Conservation (phyloP, 306 rosid genomes). For the Glycyrrhiza uralensis region DNA sequence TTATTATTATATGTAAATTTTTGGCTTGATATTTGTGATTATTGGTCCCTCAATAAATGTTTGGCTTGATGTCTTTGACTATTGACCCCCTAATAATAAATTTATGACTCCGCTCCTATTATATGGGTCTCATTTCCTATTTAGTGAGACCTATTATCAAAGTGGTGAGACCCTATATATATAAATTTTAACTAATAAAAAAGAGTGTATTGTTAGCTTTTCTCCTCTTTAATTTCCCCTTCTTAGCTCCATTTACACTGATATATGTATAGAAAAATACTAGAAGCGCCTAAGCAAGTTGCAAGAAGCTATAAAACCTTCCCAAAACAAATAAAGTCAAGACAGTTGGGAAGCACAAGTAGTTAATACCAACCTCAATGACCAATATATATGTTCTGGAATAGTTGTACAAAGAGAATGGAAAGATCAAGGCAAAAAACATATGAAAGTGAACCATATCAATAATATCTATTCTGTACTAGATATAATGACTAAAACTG, state of each 20-base stretch:
- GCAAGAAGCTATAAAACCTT: not conserved
- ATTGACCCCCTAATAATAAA: too few relatives aligned
- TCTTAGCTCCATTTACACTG: not conserved
- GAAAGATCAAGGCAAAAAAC: not conserved
- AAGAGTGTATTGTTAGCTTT: too few relatives aligned
- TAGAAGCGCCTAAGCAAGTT: not conserved
- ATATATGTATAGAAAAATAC: not conserved
- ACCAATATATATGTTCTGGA: not conserved
- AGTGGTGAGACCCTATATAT: too few relatives aligned
- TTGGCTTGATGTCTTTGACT: too few relatives aligned
- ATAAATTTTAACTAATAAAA: too few relatives aligned
- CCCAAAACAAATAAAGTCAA: not conserved
- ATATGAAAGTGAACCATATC: not conserved
- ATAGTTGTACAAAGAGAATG: not conserved
- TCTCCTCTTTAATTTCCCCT: not conserved
- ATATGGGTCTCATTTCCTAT: too few relatives aligned
- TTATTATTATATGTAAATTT: too few relatives aligned
- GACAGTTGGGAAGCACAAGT: not conserved
- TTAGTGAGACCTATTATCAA: too few relatives aligned
- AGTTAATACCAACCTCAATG: not conserved
- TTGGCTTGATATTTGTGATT: too few relatives aligned
- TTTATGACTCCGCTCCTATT: too few relatives aligned
- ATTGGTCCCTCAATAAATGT: too few relatives aligned
- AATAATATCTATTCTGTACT: not conserved
- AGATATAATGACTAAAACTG: not conserved